Conservation (phyloP, 129 eudicot genomes). For the Flaveria linearis region DNA sequence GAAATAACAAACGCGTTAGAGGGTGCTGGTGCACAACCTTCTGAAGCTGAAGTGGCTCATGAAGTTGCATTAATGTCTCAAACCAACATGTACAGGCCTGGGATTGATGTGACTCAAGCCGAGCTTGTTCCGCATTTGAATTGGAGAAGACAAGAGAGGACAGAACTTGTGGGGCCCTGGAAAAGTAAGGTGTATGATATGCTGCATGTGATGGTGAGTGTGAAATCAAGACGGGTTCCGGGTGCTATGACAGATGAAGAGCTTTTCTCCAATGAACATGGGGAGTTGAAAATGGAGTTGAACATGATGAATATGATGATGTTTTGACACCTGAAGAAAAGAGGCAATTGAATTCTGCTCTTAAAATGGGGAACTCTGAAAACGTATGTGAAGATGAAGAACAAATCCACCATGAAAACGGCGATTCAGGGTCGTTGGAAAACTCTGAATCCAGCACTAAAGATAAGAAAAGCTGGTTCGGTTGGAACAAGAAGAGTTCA, state of each 20-base stretch:
- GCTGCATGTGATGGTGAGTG: constrained; percentile 93
- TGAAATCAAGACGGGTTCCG: constrained; percentile 92
- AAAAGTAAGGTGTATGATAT: constrained; percentile 89
- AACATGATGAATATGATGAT: constrained; percentile 74
- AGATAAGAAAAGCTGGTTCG: constrained; percentile 89
- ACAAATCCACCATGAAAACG: constrained; percentile 48
- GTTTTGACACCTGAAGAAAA: constrained; percentile 87
- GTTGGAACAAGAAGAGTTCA: constrained; percentile 78
- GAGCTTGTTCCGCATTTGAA: constrained; percentile 88
- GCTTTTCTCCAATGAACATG: constrained; percentile 69
- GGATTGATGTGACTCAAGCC: constrained; percentile 96
- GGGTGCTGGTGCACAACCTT: constrained; percentile 91
- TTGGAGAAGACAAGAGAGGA: constrained; percentile 91
- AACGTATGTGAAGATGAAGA: constrained; percentile 63
- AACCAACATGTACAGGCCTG: constrained; percentile 93
- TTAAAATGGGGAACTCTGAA: constrained; percentile 71
- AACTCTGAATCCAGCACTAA: constrained; percentile 63
- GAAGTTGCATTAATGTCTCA: constrained; percentile 96
- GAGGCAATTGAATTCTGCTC: constrained; percentile 82
- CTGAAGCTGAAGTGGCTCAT: constrained; percentile 90
- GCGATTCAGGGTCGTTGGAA: constrained; percentile 50
- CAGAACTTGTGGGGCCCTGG: constrained; percentile 87
- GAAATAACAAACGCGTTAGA: constrained; percentile 96
- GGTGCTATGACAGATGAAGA: constrained; percentile 99
- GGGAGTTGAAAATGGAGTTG: constrained; percentile 59